phyloP scores from a whole-genome alignment of 2,329 filamentous ascomycete species.

The Mariannaea elegans region DNA sequence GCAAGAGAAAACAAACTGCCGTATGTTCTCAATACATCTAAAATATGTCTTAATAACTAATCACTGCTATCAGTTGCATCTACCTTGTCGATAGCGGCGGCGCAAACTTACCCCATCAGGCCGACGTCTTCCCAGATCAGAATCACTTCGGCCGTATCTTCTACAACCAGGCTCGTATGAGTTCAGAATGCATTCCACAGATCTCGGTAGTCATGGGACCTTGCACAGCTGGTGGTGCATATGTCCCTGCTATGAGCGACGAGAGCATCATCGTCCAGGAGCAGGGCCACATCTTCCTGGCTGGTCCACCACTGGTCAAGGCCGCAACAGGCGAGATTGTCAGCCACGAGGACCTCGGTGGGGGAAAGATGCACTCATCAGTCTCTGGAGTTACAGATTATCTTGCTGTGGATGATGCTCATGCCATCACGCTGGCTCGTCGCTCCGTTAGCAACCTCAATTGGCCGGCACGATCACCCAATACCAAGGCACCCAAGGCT shows the following conservation, averaged over 20 bases:
- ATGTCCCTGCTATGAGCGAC: conserved; percentile 97
- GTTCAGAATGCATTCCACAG: conserved; percentile 86
- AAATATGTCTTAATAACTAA: neutral
- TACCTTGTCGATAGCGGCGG: conserved; percentile 97
- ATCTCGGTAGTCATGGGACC: conserved; percentile 97
- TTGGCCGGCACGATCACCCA: conserved; percentile 69
- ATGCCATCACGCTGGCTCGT: conserved; percentile 86
- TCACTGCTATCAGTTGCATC: conserved; percentile 70
- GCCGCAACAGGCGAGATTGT: conserved; percentile 95
- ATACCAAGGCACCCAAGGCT: conserved; percentile 47
- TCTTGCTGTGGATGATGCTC: conserved; percentile 91
- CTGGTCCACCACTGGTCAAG: conserved; percentile 92
- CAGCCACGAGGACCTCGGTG: conserved; percentile 88
- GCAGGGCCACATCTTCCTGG: conserved; percentile 97
- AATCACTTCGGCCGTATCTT: conserved; percentile 98
- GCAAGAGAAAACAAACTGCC: conserved; percentile 84
- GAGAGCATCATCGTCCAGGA: conserved; percentile 96
- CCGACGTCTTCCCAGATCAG: conserved; percentile 93
- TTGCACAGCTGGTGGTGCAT: conserved; percentile 94
- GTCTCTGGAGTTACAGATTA: conserved; percentile 96
- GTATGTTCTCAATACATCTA: conserved; percentile 51
- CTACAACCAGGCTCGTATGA: conserved; percentile 97
- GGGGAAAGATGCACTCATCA: conserved; percentile 87
- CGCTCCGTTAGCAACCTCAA: conserved; percentile 89
- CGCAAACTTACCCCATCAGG: conserved; percentile 93